Conservation (phyloP, 495 filamentous ascomycete genomes). For the Xylaria bambusicola region DNA sequence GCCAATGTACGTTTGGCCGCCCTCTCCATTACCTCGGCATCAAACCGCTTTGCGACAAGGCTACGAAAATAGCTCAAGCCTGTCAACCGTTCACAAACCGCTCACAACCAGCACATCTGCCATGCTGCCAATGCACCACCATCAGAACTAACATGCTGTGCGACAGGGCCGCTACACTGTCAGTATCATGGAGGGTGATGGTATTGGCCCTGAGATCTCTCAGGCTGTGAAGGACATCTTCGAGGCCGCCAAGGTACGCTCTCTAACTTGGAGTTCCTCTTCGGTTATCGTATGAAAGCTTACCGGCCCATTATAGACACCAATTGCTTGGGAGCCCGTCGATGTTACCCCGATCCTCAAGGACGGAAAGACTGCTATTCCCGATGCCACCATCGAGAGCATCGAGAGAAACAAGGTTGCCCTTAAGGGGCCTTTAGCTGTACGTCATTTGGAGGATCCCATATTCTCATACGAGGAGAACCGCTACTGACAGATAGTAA, state of each 20-base stretch:
- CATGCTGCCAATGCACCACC: not conserved
- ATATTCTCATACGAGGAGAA: not conserved
- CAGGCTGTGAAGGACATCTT: constrained; percentile 98
- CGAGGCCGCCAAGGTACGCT: constrained; percentile 80
- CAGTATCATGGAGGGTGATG: constrained; percentile 96
- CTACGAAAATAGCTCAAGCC: constrained; percentile 50
- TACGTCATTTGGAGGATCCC: constrained; percentile 50
- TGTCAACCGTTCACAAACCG: not conserved
- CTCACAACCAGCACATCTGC: not conserved
- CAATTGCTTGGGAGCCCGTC: constrained; percentile 94
- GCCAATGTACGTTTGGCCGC: constrained; percentile 66
- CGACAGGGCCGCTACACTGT: constrained; percentile 88
- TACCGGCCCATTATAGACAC: constrained; percentile 58
- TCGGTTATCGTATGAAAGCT: constrained; percentile 14
- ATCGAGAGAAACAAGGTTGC: constrained; percentile 92
- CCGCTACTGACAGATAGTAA: constrained; percentile 36
- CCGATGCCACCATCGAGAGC: constrained; percentile 85
- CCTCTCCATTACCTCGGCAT: constrained; percentile 1
- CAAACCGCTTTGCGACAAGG: constrained; percentile 15
- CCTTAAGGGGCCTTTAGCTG: constrained; percentile 94
- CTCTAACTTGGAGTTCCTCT: not conserved
- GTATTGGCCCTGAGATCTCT: constrained; percentile 96
- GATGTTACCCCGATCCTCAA: constrained; percentile 92
- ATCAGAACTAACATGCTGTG: constrained; percentile 17
- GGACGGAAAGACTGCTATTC: constrained; percentile 90